Evolutionary conservation across 805 yeast genomes (phyloP).

Genomic region (Zygosaccharomyces rouxii): DNA sequence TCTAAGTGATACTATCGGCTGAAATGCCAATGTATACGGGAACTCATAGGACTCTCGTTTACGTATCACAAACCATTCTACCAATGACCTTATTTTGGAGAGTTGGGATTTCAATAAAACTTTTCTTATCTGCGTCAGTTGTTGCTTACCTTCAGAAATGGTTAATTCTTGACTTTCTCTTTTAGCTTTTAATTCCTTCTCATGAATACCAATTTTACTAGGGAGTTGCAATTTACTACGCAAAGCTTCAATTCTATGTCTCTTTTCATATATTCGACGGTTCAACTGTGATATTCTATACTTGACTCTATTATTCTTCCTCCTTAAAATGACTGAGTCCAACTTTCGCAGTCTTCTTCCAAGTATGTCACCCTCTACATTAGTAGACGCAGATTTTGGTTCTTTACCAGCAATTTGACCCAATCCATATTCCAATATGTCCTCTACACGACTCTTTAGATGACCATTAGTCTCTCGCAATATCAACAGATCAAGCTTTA

Average conservation of each 20-base stretch:
- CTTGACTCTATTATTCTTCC: constrained; percentile 18
- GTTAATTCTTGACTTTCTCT: neutral
- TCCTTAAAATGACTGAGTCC: constrained; percentile 16
- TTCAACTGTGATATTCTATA: constrained; percentile 13
- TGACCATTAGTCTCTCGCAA: constrained; percentile 14
- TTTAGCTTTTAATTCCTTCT: neutral
- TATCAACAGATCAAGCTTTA: constrained; percentile 17
- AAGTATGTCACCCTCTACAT: constrained; percentile 14
- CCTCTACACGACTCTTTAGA: constrained; percentile 20
- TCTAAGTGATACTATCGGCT: constrained; percentile 27
- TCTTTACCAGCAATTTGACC: constrained; percentile 4
- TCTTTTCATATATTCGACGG: constrained; percentile 11
- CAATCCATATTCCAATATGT: constrained; percentile 20
- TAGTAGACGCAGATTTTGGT: neutral
- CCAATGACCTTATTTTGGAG: constrained; percentile 13
- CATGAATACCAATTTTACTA: neutral
- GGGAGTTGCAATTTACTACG: constrained; percentile 1
- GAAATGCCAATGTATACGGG: constrained; percentile 25
- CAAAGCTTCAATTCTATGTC: neutral
- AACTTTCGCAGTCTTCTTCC: constrained; percentile 15
- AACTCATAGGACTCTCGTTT: constrained; percentile 22
- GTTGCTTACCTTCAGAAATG: constrained; percentile 7
- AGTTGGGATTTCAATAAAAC: constrained; percentile 13
- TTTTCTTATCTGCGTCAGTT: constrained; percentile 14
- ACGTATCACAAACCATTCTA: constrained; percentile 22